These are phyloP conservation scores for Pachysandra terminalis DNA, from an alignment of 164 flowering plant species.

Conservation along the genomic window DNA sequence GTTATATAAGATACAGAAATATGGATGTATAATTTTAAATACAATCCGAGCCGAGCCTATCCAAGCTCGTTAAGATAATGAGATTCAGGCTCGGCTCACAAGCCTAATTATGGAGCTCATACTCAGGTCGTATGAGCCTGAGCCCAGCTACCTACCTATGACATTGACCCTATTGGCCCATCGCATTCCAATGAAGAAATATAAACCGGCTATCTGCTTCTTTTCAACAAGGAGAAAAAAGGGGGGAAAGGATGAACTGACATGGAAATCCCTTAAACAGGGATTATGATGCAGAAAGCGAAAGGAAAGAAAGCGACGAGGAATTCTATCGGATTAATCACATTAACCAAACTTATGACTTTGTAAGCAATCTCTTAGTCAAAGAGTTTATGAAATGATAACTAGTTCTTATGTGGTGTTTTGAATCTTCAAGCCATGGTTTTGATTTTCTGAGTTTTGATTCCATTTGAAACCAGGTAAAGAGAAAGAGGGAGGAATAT, in stretches of 20 bases:
- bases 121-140: too few relatives aligned
- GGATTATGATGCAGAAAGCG: conserved; percentile 41
- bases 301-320: conserved; percentile 36
- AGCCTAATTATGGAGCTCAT: too few relatives aligned
- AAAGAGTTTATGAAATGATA: neutral
- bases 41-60: too few relatives aligned
- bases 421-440: neutral
- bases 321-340: conserved; percentile 41
- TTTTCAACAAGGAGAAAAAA: neutral
- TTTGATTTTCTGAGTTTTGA: neutral
- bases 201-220: neutral
- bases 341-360: conserved; percentile 46
- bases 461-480: conserved; percentile 20
- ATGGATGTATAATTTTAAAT: too few relatives aligned
- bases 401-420: neutral
- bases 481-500: conserved; percentile 41
- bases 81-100: too few relatives aligned
- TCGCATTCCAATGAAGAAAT: too few relatives aligned
- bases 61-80: too few relatives aligned
- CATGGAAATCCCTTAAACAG: conserved; percentile 15
- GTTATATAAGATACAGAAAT: too few relatives aligned
- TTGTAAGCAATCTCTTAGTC: conserved; percentile 28
- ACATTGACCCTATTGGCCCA: too few relatives aligned
- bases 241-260: neutral
- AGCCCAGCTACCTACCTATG: too few relatives aligned